phyloP scores from a whole-genome alignment of 805 yeast species.

The Hermanozyma aechmeae region DNA sequence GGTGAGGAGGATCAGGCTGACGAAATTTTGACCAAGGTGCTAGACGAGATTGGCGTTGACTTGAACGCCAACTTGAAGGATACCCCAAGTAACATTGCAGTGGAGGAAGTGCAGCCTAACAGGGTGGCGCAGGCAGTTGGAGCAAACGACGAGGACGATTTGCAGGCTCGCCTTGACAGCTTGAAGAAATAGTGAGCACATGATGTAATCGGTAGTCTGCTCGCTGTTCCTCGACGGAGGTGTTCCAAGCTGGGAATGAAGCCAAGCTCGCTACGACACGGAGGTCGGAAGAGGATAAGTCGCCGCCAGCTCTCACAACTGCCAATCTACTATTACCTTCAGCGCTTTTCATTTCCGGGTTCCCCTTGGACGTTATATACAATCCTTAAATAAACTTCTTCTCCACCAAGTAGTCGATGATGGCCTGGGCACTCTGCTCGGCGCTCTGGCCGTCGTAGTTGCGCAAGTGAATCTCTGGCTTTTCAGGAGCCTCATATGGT shows the following conservation, averaged over 20 bases:
- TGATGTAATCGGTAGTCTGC: not conserved
- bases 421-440: conserved; percentile 72
- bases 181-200: conserved; percentile 42
- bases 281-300: no score
- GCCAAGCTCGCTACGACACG: no score
- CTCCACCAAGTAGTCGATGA: conserved; percentile 56
- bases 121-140: conserved; percentile 51
- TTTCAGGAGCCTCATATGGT: conserved; percentile 88
- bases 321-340: no score
- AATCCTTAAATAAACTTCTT: conserved; percentile 34
- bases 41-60: conserved; percentile 95
- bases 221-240: no score
- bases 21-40: conserved; percentile 80
- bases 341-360: no score
- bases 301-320: no score
- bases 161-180: conserved; percentile 82
- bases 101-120: conserved; percentile 10
- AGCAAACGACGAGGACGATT: conserved; percentile 57
- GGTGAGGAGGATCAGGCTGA: conserved; percentile 86
- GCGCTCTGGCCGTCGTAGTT: conserved; percentile 57
- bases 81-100: conserved; percentile 29
- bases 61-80: conserved; percentile 42
- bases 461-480: conserved; percentile 73
- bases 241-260: no score
- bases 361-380: no score